phyloP scores from a whole-genome alignment of 169 alveolate species.

The Plasmodium yoelii region DNA sequence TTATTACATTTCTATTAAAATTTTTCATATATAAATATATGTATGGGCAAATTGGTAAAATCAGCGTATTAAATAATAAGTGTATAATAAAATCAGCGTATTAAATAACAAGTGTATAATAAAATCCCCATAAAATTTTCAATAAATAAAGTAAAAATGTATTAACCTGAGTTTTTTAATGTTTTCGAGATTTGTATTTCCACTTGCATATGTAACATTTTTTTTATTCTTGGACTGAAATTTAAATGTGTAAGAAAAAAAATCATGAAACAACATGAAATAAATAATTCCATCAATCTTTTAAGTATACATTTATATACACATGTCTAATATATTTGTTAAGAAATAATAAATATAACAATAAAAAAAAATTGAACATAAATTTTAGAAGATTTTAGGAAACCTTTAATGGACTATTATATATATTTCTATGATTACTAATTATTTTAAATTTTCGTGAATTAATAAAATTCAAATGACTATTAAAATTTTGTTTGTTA shows the following conservation, averaged over 20 bases:
- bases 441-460: constrained; percentile 6
- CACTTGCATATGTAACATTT: constrained; percentile 5
- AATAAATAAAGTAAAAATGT: background rate
- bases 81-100: too few species aligned
- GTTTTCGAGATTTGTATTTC: constrained; percentile 53
- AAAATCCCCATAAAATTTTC: too few species aligned
- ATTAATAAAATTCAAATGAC: constrained; percentile 42
- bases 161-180: constrained; percentile 55
- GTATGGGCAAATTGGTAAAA: too few species aligned
- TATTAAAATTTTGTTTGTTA: constrained; percentile 17
- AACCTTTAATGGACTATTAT: constrained; percentile 24
- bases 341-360: too few species aligned
- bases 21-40: background rate
- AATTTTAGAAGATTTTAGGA: background rate
- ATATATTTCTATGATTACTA: constrained; percentile 11
- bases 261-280: too few species aligned
- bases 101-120: too few species aligned
- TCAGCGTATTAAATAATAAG: too few species aligned
- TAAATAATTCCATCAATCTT: too few species aligned
- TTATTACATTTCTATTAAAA: constrained; percentile 41
- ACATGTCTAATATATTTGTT: too few species aligned
- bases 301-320: too few species aligned
- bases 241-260: constrained; percentile 9
- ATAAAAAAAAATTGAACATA: too few species aligned
- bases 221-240: constrained; percentile 37